Conservation (phyloP, 257 asterid genomes). For the Handroanthus guayacan region DNA sequence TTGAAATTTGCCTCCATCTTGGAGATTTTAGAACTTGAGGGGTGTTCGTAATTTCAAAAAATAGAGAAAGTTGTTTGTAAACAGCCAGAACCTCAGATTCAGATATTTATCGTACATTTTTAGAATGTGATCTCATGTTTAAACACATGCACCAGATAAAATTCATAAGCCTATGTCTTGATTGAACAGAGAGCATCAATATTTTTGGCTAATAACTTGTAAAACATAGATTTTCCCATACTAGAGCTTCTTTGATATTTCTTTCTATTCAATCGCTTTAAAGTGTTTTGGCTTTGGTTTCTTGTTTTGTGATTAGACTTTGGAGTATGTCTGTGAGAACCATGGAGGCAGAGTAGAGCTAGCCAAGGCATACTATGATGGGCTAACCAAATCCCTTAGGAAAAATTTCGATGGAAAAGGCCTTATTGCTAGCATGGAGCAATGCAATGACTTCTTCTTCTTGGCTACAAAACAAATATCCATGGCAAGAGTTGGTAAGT, state of each 20-base stretch:
- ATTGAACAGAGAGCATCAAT: neutral
- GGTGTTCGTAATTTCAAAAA: no score
- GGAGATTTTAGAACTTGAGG: no score
- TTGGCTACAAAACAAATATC: constrained; percentile 55
- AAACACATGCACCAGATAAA: no score
- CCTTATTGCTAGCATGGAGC: constrained; percentile 65
- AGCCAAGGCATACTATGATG: constrained; percentile 58
- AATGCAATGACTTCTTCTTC: constrained; percentile 62
- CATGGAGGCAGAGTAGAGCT: constrained; percentile 60
- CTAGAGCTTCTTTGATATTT: neutral
- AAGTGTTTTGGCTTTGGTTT: neutral
- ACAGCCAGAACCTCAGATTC: no score
- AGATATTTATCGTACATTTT: no score
- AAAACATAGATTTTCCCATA: neutral
- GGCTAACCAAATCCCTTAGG: constrained; percentile 46
- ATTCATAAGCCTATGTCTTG: no score
- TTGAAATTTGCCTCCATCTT: no score
- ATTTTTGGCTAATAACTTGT: neutral
- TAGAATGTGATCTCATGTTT: no score
- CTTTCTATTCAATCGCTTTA: neutral
- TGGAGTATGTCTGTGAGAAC: constrained; percentile 56
- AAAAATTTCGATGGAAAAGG: constrained; percentile 51
- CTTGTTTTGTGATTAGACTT: constrained; percentile 33
- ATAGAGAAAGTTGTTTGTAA: no score
- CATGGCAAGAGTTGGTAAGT: constrained; percentile 56